Conservation (phyloP, 2,329 filamentous ascomycete species). For the Conoideocrella luteorostrata region DNA sequence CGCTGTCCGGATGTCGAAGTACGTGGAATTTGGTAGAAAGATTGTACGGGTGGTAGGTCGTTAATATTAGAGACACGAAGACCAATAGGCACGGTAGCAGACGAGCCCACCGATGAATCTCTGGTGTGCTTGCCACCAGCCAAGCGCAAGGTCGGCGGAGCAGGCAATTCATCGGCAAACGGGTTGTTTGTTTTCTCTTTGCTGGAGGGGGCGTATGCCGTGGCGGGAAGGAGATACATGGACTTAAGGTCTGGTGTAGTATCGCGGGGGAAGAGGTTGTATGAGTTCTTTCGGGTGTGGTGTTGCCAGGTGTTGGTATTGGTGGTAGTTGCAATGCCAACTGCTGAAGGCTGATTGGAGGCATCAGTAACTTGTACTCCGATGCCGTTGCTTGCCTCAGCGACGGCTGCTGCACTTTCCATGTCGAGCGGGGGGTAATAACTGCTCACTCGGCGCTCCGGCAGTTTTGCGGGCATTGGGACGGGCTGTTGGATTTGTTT, state of each 20-base stretch:
- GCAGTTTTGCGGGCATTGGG: slow-evolving; percentile 2
- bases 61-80: slow-evolving; percentile 57
- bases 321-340: background rate
- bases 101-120: slow-evolving; percentile 57
- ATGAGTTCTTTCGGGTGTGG: slow-evolving; percentile 1
- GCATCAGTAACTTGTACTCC: background rate
- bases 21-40: slow-evolving; percentile 9
- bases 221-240: slow-evolving; percentile 32
- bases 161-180: slow-evolving; percentile 21
- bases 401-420: background rate
- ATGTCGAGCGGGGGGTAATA: background rate
- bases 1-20: background rate
- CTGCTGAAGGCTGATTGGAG: background rate
- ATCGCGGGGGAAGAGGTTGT: slow-evolving; percentile 14
- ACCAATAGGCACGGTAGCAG: slow-evolving; percentile 66
- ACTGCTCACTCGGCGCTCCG: background rate
- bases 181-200: slow-evolving; percentile 3
- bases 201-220: slow-evolving; percentile 7
- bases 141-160: slow-evolving; percentile 37
- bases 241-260: slow-evolving; percentile 17
- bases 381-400: no score
- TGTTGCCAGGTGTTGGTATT: background rate
- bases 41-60: slow-evolving; percentile 34
- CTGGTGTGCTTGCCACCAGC: slow-evolving; percentile 38
- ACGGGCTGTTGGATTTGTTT: slow-evolving; percentile 17